phyloP scores from a whole-genome alignment of 164 flowering plant genomes.

The Platanus orientalis region DNA sequence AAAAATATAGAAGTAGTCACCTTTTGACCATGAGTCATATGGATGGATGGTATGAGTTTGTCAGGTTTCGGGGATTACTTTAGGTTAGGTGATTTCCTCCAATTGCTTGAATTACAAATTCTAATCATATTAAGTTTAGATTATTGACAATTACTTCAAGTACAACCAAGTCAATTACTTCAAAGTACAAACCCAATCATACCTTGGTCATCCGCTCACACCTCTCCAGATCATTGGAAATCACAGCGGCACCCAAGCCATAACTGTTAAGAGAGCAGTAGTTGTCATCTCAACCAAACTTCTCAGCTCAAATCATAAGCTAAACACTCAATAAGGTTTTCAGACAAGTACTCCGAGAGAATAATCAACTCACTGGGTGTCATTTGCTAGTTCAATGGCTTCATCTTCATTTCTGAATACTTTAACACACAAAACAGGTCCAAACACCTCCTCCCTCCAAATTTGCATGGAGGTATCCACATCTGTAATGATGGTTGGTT shows the following conservation, averaged over 20 bases:
- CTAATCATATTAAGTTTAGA: too few species aligned
- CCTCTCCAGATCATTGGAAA: constrained; percentile 81
- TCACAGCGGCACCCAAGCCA: constrained; percentile 89
- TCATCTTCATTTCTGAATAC: constrained; percentile 86
- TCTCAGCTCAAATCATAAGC: neutral
- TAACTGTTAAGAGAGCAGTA: constrained; percentile 44
- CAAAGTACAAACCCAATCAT: constrained; percentile 10
- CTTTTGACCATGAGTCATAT: too few species aligned
- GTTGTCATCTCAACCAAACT: constrained; percentile 1
- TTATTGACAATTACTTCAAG: too few species aligned
- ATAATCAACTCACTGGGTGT: constrained; percentile 56
- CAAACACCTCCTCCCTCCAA: constrained; percentile 98
- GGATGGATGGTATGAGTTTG: too few species aligned
- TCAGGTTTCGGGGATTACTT: too few species aligned
- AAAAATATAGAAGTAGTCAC: too few species aligned
- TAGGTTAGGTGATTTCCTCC: too few species aligned
- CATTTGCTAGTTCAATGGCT: constrained; percentile 91
- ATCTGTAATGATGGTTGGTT: constrained; percentile 81
- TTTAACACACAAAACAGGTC: constrained; percentile 91
- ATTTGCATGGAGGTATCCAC: constrained; percentile 91
- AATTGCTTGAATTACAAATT: too few species aligned
- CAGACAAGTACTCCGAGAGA: neutral
- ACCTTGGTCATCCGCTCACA: constrained; percentile 91
- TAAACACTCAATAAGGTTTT: neutral
- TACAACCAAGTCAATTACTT: too few species aligned